Conservation (phyloP, 805 yeast species). For the Wickerhamiella domercqiae region DNA sequence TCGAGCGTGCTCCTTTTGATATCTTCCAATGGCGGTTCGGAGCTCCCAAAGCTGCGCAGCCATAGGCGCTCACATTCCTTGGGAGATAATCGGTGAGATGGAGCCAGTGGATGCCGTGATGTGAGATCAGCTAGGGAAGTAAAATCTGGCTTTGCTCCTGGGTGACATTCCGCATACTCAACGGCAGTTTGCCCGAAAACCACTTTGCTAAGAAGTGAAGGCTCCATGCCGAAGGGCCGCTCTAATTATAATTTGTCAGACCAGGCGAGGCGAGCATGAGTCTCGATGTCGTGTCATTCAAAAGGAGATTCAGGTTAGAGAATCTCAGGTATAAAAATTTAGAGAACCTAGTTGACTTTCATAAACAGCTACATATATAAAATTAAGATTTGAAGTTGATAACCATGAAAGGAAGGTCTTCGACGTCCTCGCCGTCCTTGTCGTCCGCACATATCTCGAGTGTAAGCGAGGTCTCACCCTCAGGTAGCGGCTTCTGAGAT, state of each 20-base stretch:
- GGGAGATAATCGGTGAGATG: not conserved
- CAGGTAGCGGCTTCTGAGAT: slow-evolving; percentile 65
- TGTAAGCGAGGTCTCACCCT: slow-evolving; percentile 60
- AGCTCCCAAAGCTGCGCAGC: not conserved
- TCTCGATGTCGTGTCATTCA: no score
- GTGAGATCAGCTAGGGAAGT: not conserved
- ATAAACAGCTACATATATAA: no score
- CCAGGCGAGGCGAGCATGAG: no score
- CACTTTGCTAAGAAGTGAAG: not conserved
- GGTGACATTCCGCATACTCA: not conserved
- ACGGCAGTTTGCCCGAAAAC: not conserved
- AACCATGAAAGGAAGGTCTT: slow-evolving; percentile 35
- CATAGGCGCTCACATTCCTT: not conserved
- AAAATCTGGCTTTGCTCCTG: not conserved
- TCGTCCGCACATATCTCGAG: slow-evolving; percentile 91
- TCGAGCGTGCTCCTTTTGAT: not conserved
- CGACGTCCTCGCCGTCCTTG: slow-evolving; percentile 78
- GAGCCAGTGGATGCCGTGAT: not conserved
- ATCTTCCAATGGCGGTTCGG: not conserved
- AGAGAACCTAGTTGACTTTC: no score
- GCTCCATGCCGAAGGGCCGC: no score
- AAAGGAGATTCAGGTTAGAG: no score
- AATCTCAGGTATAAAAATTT: no score
- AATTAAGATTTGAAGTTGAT: not conserved
- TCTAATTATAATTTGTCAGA: no score